Percentiles rank a stretch among this genome's conserved stretches.
phyloP scores from a whole-genome alignment of 805 yeast species.

The Kodamaea fukazawae region DNA sequence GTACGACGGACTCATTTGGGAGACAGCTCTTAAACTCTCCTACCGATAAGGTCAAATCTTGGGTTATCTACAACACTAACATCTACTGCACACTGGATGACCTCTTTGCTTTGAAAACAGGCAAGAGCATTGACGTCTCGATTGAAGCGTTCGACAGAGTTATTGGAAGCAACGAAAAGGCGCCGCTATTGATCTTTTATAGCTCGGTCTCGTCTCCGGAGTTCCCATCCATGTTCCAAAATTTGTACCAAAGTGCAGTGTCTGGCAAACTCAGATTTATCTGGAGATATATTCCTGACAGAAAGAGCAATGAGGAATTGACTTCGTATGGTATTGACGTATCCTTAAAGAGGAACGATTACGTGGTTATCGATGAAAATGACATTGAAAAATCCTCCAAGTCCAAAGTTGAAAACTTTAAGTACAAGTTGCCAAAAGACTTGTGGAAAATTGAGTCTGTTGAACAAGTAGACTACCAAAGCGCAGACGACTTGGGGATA shows the following conservation, averaged over 20 bases:
- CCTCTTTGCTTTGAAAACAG: conserved; percentile 73
- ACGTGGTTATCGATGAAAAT: conserved; percentile 62
- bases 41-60: conserved; percentile 30
- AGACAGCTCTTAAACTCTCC: conserved; percentile 19
- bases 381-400: conserved; percentile 28
- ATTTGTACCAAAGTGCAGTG: conserved; percentile 56
- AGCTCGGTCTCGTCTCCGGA: conserved; percentile 55
- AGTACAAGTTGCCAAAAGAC: conserved; percentile 20
- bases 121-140: conserved; percentile 24
- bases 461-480: conserved; percentile 1
- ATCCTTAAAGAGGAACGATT: conserved; percentile 64
- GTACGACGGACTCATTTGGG: conserved; percentile 33
- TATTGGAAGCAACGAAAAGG: conserved; percentile 47
- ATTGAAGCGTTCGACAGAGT: conserved; percentile 57
- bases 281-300: conserved; percentile 57
- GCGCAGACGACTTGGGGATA: conserved; percentile 32
- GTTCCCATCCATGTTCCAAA: conserved; percentile 56
- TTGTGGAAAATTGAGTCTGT: conserved; percentile 11
- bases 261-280: conserved; percentile 68
- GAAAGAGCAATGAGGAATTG: conserved; percentile 17
- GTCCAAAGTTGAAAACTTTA: conserved; percentile 8
- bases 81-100: conserved; percentile 67
- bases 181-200: conserved; percentile 62
- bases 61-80: conserved; percentile 52
- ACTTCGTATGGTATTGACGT: conserved; percentile 69